Evolutionary conservation across 176 grass and related monocot species (phyloP).

Genomic region (Oryza australiensis): DNA sequence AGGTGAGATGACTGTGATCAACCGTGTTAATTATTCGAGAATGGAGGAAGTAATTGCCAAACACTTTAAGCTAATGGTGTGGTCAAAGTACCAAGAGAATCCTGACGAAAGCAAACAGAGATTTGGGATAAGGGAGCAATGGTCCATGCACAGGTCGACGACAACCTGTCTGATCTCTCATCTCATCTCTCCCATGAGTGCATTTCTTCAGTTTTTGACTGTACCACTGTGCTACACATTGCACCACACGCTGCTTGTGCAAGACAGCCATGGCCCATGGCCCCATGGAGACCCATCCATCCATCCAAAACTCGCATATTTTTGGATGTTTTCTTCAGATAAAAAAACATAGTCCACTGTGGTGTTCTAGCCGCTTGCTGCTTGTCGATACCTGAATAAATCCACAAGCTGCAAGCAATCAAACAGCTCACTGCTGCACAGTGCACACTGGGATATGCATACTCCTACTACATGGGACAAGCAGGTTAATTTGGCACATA

Average conservation of each 20-base stretch:
- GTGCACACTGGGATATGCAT: not conserved
- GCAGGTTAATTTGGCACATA: not conserved
- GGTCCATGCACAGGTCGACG: constrained; percentile 18
- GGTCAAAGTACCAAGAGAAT: not conserved
- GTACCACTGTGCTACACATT: constrained; percentile 6
- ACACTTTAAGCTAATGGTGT: not conserved
- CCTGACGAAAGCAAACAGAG: not conserved
- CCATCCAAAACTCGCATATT: not conserved
- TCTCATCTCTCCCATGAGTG: not conserved
- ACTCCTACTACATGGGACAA: not conserved
- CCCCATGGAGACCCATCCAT: not conserved
- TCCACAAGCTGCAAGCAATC: not conserved
- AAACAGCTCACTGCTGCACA: not conserved
- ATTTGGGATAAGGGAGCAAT: not conserved
- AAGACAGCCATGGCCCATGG: not conserved
- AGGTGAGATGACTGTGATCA: too few relatives aligned
- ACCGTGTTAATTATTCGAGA: too few relatives aligned
- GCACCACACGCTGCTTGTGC: not conserved
- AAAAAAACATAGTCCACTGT: not conserved
- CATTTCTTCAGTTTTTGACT: constrained; percentile 21
- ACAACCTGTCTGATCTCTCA: not conserved
- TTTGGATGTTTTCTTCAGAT: constrained; percentile 20
- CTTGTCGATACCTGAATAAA: constrained; percentile 27
- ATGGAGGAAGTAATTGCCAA: not conserved
- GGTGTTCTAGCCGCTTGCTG: not conserved